A percentile compares a stretch with the other conserved stretches of the same genome.
Conservation (phyloP, 192 early-diverging fungal species). For the Backusella macrospora region DNA sequence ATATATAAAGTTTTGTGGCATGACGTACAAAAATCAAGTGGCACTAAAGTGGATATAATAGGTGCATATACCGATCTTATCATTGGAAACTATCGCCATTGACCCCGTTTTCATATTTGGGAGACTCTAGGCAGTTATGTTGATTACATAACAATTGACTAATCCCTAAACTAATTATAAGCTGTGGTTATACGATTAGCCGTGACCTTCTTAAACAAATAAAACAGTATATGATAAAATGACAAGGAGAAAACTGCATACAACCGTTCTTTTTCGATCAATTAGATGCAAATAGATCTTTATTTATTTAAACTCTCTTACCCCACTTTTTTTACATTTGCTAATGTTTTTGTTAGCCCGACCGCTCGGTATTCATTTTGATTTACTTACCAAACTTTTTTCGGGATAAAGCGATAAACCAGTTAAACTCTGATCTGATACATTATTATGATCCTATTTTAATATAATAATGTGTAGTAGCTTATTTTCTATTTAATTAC, state of each 20-base stretch:
- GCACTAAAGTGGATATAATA: background rate
- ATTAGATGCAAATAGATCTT: background rate
- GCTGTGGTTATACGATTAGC: background rate
- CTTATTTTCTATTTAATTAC: background rate
- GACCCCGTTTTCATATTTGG: background rate
- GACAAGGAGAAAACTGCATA: slow-evolving; percentile 1
- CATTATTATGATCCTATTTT: background rate
- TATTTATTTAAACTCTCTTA: slow-evolving; percentile 1
- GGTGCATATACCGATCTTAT: background rate
- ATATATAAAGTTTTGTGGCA: background rate
- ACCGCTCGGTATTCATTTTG: background rate
- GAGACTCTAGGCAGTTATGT: background rate
- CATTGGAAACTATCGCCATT: slow-evolving; percentile 3
- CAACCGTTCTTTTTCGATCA: background rate
- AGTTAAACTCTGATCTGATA: background rate
- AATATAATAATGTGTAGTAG: background rate
- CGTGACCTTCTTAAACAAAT: background rate
- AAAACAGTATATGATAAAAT: background rate
- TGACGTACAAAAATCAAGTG: slow-evolving; percentile 1
- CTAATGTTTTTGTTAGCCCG: background rate
- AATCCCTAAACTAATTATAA: background rate
- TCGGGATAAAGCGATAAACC: background rate
- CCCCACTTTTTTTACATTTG: slow-evolving; percentile 6
- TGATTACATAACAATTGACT: background rate
- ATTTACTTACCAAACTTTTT: background rate